phyloP scores from a whole-genome alignment of 768 basidiomycete species.

The Glaciozyma antarctica region DNA sequence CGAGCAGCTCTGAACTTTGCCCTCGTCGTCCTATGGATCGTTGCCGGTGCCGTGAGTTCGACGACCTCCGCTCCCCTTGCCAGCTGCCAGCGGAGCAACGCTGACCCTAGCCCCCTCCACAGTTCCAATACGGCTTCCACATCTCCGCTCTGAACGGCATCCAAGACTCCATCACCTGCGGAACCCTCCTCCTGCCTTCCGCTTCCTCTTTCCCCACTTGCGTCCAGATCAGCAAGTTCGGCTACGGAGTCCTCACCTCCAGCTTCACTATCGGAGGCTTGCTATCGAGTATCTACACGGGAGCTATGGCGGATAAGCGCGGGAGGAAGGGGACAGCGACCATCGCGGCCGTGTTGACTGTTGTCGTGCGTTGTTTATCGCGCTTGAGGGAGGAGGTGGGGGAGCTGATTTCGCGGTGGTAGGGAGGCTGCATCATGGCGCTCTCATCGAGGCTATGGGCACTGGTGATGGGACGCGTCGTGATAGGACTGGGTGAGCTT shows the following conservation, averaged over 20 bases:
- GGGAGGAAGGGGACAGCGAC: constrained; percentile 63
- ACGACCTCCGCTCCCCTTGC: neutral
- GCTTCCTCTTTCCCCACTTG: constrained; percentile 54
- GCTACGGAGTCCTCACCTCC: constrained; percentile 74
- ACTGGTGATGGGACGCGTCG: neutral
- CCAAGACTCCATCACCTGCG: constrained; percentile 9
- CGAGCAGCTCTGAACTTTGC: neutral
- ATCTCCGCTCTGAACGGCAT: constrained; percentile 67
- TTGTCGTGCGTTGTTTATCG: constrained; percentile 33
- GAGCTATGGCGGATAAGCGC: constrained; percentile 56
- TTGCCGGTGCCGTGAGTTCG: neutral
- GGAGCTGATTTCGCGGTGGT: neutral
- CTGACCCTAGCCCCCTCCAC: neutral
- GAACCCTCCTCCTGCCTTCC: neutral
- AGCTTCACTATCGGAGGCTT: constrained; percentile 83
- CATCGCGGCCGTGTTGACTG: constrained; percentile 51
- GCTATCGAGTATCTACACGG: constrained; percentile 60
- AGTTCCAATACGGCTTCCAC: constrained; percentile 72
- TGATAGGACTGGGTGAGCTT: constrained; percentile 56
- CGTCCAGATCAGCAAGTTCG: constrained; percentile 64
- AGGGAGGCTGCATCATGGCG: too few species aligned
- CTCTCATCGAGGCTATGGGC: neutral
- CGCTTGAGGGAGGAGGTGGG: neutral
- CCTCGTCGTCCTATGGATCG: neutral
- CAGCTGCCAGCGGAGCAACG: neutral